These are phyloP conservation scores for Pyracantha coccinea DNA, from an alignment of 331 rosid species.

Conservation along the genomic window DNA sequence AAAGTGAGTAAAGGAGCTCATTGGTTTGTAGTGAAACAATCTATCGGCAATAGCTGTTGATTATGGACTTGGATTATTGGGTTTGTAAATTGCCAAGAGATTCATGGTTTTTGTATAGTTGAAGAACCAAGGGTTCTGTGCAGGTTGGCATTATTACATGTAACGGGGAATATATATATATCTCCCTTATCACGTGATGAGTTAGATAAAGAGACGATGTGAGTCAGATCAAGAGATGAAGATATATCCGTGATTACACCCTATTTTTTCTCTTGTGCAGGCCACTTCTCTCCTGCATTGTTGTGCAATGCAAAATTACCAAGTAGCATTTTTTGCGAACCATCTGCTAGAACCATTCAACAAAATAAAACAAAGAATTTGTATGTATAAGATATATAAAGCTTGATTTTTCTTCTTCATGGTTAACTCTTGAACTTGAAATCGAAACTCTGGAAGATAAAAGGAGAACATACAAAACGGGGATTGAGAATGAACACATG, in stretches of 20 bases:
- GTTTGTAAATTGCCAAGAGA: background rate
- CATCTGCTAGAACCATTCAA: background rate
- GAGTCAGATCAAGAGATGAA: too few relatives aligned
- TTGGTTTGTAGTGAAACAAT: constrained; percentile 4
- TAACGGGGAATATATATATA: too few relatives aligned
- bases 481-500: constrained; percentile 15
- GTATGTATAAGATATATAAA: background rate
- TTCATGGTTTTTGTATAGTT: background rate
- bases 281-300: too few relatives aligned
- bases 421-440: constrained; percentile 29
- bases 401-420: constrained; percentile 27
- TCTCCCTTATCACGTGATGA: too few relatives aligned
- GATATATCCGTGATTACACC: too few relatives aligned
- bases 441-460: constrained; percentile 18
- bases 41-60: background rate
- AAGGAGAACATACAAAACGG: constrained; percentile 43
- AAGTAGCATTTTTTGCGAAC: background rate
- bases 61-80: constrained; percentile 5
- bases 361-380: background rate
- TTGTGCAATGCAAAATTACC: too few relatives aligned
- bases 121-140: background rate
- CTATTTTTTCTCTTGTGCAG: background rate
- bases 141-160: too few relatives aligned
- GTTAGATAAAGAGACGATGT: too few relatives aligned
- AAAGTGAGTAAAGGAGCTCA: constrained; percentile 6